Conservation (phyloP, 2,329 filamentous ascomycete species). For the Mycogone perniciosa region DNA sequence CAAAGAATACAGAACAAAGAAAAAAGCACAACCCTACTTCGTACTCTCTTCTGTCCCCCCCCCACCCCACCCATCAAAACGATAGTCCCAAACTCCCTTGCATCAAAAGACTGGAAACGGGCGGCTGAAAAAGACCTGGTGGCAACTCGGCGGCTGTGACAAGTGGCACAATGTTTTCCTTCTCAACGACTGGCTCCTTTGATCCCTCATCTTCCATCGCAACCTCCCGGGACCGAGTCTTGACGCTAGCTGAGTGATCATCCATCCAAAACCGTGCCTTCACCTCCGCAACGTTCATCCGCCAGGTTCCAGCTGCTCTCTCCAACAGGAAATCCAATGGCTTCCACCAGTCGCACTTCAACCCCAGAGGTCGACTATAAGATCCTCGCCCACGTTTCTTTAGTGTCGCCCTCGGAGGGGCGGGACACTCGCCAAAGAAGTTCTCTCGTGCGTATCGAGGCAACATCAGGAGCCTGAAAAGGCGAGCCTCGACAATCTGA, state of each 20-base stretch:
- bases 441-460: slow-evolving; percentile 7
- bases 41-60: too few species aligned
- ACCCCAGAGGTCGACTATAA: slow-evolving; percentile 3
- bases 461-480: neutral
- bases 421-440: slow-evolving; percentile 8
- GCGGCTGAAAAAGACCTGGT: neutral
- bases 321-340: slow-evolving; percentile 13
- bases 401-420: slow-evolving; percentile 3
- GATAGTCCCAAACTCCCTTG: neutral
- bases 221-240: neutral
- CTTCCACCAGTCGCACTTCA: slow-evolving; percentile 13
- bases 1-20: neutral
- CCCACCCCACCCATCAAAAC: neutral
- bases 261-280: slow-evolving; percentile 11
- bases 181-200: neutral
- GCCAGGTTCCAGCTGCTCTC: slow-evolving; percentile 5
- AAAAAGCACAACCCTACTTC: too few species aligned
- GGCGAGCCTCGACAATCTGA: slow-evolving; percentile 10
- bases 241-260: neutral
- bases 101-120: neutral
- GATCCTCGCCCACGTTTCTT: neutral
- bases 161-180: slow-evolving; percentile 2
- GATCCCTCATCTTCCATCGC: neutral
- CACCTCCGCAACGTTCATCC: neutral
- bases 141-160: neutral